Conservation (phyloP, 202 grass and related monocot species). For the Brachypodium distachyon region DNA sequence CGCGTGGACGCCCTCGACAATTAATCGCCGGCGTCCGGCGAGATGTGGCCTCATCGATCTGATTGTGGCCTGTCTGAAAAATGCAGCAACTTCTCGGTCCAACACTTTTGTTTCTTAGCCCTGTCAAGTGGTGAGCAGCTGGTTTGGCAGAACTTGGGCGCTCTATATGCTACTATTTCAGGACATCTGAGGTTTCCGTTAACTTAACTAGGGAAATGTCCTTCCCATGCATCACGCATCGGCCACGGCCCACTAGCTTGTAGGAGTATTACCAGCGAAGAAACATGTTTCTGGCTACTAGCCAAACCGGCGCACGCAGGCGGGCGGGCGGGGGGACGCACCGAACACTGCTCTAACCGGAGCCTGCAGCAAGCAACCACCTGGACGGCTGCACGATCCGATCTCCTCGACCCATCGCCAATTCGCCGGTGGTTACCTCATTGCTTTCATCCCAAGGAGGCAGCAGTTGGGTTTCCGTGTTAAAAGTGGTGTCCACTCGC, state of each 20-base stretch:
- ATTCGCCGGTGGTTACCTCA: constrained; percentile 36
- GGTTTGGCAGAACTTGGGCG: neutral
- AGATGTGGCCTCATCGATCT: no score
- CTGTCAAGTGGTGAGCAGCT: no score
- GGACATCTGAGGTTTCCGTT: neutral
- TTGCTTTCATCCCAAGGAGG: constrained; percentile 23
- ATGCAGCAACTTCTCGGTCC: neutral
- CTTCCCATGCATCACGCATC: neutral
- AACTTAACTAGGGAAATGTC: no score
- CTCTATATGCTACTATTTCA: neutral
- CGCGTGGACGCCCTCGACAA: neutral
- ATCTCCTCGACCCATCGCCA: neutral
- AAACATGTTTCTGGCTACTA: neutral
- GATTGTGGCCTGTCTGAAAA: neutral
- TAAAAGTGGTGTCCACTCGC: neutral
- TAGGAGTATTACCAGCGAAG: no score
- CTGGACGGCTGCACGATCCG: neutral
- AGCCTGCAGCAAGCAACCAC: constrained; percentile 19
- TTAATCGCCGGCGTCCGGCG: no score
- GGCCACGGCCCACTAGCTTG: no score
- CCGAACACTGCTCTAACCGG: neutral
- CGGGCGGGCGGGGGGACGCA: neutral
- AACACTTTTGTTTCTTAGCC: neutral
- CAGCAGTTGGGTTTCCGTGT: constrained; percentile 2
- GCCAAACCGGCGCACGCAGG: neutral